Conservation (phyloP, 2,329 filamentous ascomycete genomes). For the Tolypocladium pustulatum region DNA sequence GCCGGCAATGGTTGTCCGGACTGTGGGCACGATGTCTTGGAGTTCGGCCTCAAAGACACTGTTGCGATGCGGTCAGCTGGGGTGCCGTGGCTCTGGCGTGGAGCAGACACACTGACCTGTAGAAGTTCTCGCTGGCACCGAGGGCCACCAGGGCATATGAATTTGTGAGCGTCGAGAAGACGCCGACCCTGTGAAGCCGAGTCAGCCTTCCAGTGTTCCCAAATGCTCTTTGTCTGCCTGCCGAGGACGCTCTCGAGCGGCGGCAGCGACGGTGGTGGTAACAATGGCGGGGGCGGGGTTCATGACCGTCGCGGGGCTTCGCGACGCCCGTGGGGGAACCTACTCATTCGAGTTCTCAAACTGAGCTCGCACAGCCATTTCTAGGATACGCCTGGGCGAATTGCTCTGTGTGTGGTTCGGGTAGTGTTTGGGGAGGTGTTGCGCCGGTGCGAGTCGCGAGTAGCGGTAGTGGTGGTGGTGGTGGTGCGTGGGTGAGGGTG, state of each 20-base stretch:
- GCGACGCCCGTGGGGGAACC: constrained; percentile 22
- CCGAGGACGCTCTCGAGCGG: not conserved
- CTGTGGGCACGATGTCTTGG: constrained; percentile 94
- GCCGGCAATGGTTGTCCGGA: constrained; percentile 90
- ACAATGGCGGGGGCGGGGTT: constrained; percentile 15
- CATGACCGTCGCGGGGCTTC: not conserved
- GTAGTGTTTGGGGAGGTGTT: not conserved
- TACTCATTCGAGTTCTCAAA: constrained; percentile 92
- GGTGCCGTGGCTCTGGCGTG: not conserved
- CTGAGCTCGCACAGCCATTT: constrained; percentile 61
- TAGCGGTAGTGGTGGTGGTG: too few species aligned
- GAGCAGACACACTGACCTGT: constrained; percentile 48
- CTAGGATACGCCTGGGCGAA: constrained; percentile 1
- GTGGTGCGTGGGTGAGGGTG: not conserved
- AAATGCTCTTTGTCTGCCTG: too few species aligned
- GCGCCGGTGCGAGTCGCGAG: not conserved
- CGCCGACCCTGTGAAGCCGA: constrained; percentile 61
- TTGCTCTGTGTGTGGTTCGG: not conserved
- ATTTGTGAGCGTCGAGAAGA: constrained; percentile 95
- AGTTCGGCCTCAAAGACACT: constrained; percentile 96
- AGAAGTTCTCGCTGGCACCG: constrained; percentile 97
- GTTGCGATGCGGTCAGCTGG: not conserved
- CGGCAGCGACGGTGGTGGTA: not conserved
- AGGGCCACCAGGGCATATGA: constrained; percentile 91
- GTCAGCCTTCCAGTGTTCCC: constrained; percentile 1